Base-by-base conservation (phyloP, 2,329 filamentous ascomycete genomes). In the Calonectria crousiana region DNA sequence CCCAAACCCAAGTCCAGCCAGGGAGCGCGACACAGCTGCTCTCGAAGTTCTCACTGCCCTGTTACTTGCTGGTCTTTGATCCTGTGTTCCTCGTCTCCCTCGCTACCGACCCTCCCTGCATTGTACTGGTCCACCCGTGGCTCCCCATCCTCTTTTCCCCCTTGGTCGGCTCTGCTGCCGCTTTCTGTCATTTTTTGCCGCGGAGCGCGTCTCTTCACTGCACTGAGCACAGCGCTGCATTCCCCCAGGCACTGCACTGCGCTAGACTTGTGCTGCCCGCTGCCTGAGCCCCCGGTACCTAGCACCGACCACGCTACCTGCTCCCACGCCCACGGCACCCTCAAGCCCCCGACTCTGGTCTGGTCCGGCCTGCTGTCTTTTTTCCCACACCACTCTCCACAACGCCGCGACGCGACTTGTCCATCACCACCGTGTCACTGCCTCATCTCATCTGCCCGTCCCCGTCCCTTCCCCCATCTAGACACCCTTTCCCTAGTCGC, bases 351-450 rank as follows among this genome's bases (percentile, higher is more conserved):
- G 58, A 77, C 74, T 75, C 74, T 80, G 77, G 77, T 76, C 76
- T 76, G 77, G 77, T 73, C 73, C 60, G 30, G 65, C 73, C 69
- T 69, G 67, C 72, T 56, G 65, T 56, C 71, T 74, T 76, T 76
- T 82, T 83, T 82, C 82, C 81, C 79, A 81, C 82, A 82, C 79
- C 78, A 79, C 83, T 83, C 81, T 84, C 84, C 82, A 83, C 84
- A 83, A 84, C 83, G 83, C 83, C 84, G 84, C 84, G 84, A 85
- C 84, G 84, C 84, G 84, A 85, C 84, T 85, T 83, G 79, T 81
- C 80, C 83, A 84, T 84, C 84, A 83, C 84, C 82, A 84, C 86
- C 86, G 86, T 88, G 86, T 85, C 83, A 87, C 87, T 88, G 81
- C 84, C 85, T 16, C 83, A 85, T 86, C 82, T 88, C 81, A 82